Base-by-base conservation (phyloP, 176 grass and related monocot species). In the Oryza australiensis region DNA sequence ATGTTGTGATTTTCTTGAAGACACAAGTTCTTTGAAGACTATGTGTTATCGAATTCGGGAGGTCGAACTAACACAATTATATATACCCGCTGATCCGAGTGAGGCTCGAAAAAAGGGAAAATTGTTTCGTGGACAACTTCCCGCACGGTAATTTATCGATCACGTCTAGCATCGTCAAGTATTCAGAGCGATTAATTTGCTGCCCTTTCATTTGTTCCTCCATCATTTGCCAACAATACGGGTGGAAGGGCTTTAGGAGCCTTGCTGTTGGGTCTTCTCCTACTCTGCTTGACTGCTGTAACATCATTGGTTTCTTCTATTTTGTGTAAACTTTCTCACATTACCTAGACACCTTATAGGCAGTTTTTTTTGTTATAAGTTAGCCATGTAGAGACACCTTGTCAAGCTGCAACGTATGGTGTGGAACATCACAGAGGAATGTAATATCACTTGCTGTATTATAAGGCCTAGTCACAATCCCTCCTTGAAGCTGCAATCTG, bases 311-410 rank as follows among this genome's bases (percentile, higher is more conserved):
- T 60, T 66, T 32, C 20, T 26, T 55, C 59, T 64, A 5, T 80
- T 67, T 80, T 55, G 34, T 73, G 18, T 22, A 42, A 13, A 42
- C 12, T 71, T 77, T 34, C 49, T 72, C 48, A 37, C 68, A 45
- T 64, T 67, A 57, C 43, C 9, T 15, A 20, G 53, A 67, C 64
- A 26, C 67, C 59, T 45, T 28, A 70, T 22, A 15, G 62, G 63
- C 40, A 45, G 64, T 83, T 86, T n/a, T n/a, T n/a, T n/a, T 84
- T 76, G 49, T 80, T 80, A 53, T 12, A 60, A 74, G 37, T 46
- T 74, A 75, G 7, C 16, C 70, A 63, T 74, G n/a, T 27, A 86
- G 43, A 65, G 30, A 64, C 29, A 30, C 24, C 27, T 86, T 86
- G 11, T 49, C 68, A 79, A 66, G 11, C 28, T 73, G 48, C 15